phyloP scores from a whole-genome alignment of 192 early-diverging fungal species.

The Podila clonocystis region DNA sequence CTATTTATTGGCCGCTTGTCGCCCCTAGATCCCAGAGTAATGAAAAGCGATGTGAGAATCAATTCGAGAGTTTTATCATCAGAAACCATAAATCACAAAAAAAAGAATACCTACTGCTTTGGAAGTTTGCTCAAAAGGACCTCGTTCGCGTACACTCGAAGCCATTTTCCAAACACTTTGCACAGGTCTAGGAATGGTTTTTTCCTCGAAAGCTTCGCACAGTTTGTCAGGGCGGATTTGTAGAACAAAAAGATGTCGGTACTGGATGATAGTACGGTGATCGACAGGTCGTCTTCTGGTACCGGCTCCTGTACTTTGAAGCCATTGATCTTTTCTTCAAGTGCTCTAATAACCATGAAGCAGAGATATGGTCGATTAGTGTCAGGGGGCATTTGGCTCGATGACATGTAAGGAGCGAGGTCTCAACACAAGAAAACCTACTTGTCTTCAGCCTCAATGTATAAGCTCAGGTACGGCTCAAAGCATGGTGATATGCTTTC shows the following conservation, averaged over 20 bases:
- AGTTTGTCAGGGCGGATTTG: conserved; percentile 87
- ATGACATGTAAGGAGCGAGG: background rate
- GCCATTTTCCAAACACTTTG: conserved; percentile 81
- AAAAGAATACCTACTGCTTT: conserved; percentile 54
- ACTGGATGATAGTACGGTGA: conserved; percentile 83
- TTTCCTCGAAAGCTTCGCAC: conserved; percentile 84
- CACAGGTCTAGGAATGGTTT: conserved; percentile 90
- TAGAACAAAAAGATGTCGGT: conserved; percentile 95
- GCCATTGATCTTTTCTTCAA: conserved; percentile 70
- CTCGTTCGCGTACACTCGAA: conserved; percentile 80
- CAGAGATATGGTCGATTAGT: background rate
- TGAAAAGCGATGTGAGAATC: background rate
- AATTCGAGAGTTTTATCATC: too few relatives aligned
- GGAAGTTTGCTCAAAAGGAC: conserved; percentile 79
- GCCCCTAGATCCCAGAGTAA: conserved; percentile 50
- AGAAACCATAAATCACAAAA: too few relatives aligned
- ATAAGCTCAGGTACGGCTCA: conserved; percentile 89
- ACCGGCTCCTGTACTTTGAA: conserved; percentile 56
- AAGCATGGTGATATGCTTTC: conserved; percentile 85
- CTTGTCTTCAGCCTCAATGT: conserved; percentile 87
- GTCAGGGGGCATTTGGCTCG: too few relatives aligned
- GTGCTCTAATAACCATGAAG: conserved; percentile 49
- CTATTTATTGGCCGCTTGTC: conserved; percentile 69
- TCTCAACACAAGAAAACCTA: conserved; percentile 36
- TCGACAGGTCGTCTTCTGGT: conserved; percentile 64